Percentiles rank a stretch among this genome's conserved stretches.
Conservation (phyloP, 2,329 filamentous ascomycete genomes). For the Penicillium occitanis region DNA sequence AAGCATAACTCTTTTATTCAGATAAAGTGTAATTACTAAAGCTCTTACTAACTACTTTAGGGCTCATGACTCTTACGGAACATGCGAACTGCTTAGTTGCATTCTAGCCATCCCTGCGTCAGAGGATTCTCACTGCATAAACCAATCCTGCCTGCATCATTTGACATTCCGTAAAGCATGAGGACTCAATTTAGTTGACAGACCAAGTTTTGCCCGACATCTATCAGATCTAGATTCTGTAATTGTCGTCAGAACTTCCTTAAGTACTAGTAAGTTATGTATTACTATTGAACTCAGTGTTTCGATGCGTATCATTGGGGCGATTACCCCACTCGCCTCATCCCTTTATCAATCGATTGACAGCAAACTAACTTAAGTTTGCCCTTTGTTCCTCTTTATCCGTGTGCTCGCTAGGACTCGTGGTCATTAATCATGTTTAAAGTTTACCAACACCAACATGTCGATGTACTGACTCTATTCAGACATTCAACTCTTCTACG, state of each 20-base stretch:
- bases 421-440: background rate
- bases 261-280: too few species aligned
- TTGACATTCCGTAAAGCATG: background rate
- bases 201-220: background rate
- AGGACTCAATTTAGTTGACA: background rate
- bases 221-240: background rate
- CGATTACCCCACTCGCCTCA: background rate
- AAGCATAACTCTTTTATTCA: background rate
- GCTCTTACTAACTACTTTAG: background rate
- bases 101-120: background rate
- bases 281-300: background rate
- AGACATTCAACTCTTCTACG: background rate
- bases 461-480: background rate
- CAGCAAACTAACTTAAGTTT: background rate
- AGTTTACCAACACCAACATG: background rate
- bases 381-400: background rate
- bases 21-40: background rate
- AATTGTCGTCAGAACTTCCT: background rate
- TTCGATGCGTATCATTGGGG: background rate
- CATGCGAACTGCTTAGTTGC: background rate
- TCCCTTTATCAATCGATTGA: background rate
- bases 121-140: constrained; percentile 5
- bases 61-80: background rate
- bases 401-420: background rate
- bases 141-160: background rate